These are phyloP conservation scores for Lactarius evosmus DNA, from an alignment of 768 basidiomycete genomes.

Conservation along the genomic window DNA sequence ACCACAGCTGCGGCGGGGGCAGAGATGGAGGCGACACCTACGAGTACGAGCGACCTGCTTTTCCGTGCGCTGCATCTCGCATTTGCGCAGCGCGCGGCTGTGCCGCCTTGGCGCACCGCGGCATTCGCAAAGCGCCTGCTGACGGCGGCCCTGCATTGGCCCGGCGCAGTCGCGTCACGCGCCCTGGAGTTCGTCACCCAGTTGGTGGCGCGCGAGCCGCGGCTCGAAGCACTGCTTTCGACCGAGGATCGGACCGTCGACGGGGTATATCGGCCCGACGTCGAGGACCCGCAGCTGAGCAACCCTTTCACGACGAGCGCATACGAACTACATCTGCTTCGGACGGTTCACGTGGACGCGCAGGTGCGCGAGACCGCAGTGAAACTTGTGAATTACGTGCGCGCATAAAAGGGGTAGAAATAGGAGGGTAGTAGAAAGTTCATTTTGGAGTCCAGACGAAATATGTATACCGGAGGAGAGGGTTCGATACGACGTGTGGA, in stretches of 20 bases:
- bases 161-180: slow-evolving; percentile 59
- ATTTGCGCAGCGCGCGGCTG: slow-evolving; percentile 70
- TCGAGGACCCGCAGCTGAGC: slow-evolving; percentile 85
- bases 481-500: slow-evolving; percentile 15
- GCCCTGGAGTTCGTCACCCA: slow-evolving; percentile 69
- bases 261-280: slow-evolving; percentile 79
- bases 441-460: not conserved
- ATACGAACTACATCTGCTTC: slow-evolving; percentile 76
- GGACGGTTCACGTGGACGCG: slow-evolving; percentile 59
- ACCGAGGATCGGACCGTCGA: slow-evolving; percentile 83
- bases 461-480: slow-evolving; percentile 2
- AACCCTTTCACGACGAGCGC: slow-evolving; percentile 82
- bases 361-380: slow-evolving; percentile 64
- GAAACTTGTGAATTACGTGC: slow-evolving; percentile 48
- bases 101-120: slow-evolving; percentile 73
- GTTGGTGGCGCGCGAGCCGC: slow-evolving; percentile 72
- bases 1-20: not conserved
- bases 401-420: slow-evolving; percentile 31
- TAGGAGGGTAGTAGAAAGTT: not conserved
- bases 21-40: too few relatives aligned
- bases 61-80: slow-evolving; percentile 82
- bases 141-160: slow-evolving; percentile 76
- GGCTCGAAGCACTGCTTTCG: slow-evolving; percentile 78
- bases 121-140: slow-evolving; percentile 95
- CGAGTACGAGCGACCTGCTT: slow-evolving; percentile 61